These are phyloP conservation scores for Nothopassalora personata DNA, from an alignment of 2,329 filamentous ascomycete genomes.

Conservation along the genomic window DNA sequence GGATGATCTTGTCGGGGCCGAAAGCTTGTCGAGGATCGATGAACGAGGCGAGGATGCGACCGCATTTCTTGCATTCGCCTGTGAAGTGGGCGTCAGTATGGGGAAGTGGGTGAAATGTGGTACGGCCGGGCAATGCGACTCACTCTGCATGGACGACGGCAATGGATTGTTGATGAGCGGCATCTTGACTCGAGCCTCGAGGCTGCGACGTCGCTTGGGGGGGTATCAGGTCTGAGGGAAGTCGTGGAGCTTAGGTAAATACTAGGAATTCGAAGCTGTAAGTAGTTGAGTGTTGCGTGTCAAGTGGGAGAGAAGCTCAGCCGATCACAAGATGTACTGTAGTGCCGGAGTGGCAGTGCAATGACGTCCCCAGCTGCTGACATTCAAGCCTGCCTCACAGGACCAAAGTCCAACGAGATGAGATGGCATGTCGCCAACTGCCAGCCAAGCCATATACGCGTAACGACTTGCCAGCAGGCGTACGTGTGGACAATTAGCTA, in stretches of 20 bases:
- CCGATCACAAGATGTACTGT: neutral
- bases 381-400: neutral
- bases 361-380: neutral
- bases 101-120: neutral
- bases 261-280: neutral
- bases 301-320: neutral
- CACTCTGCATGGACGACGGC: slow-evolving; percentile 50
- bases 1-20: slow-evolving; percentile 95
- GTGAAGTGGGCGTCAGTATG: slow-evolving; percentile 7
- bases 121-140: slow-evolving; percentile 26
- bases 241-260: neutral
- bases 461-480: neutral
- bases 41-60: slow-evolving; percentile 91
- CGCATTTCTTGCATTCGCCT: slow-evolving; percentile 98
- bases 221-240: neutral
- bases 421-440: neutral
- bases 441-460: neutral
- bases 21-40: slow-evolving; percentile 90
- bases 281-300: neutral
- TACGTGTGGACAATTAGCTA: too few species aligned
- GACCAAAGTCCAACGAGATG: neutral
- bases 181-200: slow-evolving; percentile 31
- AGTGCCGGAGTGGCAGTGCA: neutral
- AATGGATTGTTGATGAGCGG: slow-evolving; percentile 51
- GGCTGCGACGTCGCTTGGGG: neutral